Percentiles rank a stretch among this genome's conserved stretches.
phyloP scores from a whole-genome alignment of 352 stramenopile species.

The Phytophthora meadii region DNA sequence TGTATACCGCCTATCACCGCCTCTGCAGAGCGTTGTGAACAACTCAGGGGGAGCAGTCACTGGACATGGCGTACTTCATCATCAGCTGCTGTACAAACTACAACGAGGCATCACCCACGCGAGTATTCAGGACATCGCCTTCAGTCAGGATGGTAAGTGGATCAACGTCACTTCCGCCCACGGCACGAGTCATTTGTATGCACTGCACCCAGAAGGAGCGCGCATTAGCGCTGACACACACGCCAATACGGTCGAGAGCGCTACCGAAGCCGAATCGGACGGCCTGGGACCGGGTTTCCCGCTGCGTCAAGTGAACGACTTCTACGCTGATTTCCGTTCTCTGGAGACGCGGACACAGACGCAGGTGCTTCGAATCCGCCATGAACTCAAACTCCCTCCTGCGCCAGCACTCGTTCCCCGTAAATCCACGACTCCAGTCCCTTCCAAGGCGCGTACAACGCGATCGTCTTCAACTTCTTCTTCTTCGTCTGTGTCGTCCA shows the following conservation, averaged over 20 bases:
- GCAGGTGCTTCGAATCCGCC: constrained; percentile 80
- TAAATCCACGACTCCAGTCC: constrained; percentile 18
- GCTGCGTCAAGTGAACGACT: constrained; percentile 69
- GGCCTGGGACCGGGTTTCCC: constrained; percentile 26
- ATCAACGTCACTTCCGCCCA: constrained; percentile 86
- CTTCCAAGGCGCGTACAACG: constrained; percentile 34
- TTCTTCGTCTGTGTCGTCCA: constrained; percentile 47
- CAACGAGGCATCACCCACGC: constrained; percentile 89
- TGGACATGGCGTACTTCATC: constrained; percentile 30
- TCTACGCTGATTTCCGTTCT: constrained; percentile 70
- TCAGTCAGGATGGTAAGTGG: constrained; percentile 89
- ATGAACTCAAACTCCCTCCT: constrained; percentile 48
- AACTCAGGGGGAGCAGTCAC: constrained; percentile 21
- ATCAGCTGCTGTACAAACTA: constrained; percentile 85
- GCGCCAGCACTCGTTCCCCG: constrained; percentile 21
- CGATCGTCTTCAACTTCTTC: constrained; percentile 47
- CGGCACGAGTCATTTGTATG: constrained; percentile 88
- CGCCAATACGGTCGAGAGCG: constrained; percentile 46
- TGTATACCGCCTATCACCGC: constrained; percentile 78
- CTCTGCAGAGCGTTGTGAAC: constrained; percentile 50
- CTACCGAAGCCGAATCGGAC: constrained; percentile 22
- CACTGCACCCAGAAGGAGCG: constrained; percentile 74
- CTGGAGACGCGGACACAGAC: constrained; percentile 71
- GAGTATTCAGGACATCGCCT: constrained; percentile 82
- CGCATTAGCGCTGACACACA: constrained; percentile 79